Conservation (phyloP, 1,284 basidiomycete genomes). For the Ceratobasidium sp. region DNA sequence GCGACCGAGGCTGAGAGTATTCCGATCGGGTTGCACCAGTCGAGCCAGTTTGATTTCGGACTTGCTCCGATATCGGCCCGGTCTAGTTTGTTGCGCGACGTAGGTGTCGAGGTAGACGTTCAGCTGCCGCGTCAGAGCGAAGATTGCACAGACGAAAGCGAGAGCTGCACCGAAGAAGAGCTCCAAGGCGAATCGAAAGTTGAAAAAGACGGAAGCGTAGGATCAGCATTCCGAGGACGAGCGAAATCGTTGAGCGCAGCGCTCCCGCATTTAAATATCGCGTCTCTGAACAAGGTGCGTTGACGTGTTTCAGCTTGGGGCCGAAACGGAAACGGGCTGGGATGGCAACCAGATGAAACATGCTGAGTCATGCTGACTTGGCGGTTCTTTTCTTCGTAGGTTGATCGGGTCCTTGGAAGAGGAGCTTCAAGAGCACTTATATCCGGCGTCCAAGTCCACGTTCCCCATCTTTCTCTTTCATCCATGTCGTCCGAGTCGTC, state of each 20-base stretch:
- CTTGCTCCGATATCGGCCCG: constrained; percentile 9
- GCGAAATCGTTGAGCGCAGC: constrained; percentile 19
- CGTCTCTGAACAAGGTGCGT: constrained; percentile 39
- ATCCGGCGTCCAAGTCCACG: constrained; percentile 29
- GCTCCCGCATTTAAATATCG: constrained; percentile 15
- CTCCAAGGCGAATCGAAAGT: background rate
- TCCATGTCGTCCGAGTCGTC: constrained; percentile 27
- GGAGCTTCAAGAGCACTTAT: constrained; percentile 27
- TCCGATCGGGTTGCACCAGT: constrained; percentile 30
- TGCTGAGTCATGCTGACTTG: constrained; percentile 23
- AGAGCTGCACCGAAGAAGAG: constrained; percentile 32
- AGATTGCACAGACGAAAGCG: constrained; percentile 13
- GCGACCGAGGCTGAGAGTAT: constrained; percentile 36
- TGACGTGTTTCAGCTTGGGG: background rate
- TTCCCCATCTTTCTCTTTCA: constrained; percentile 22
- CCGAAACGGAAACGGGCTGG: background rate
- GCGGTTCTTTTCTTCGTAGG: constrained; percentile 3
- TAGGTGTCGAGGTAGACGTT: constrained; percentile 26
- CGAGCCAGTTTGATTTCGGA: background rate
- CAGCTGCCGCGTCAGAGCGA: constrained; percentile 9
- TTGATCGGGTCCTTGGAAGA: constrained; percentile 40
- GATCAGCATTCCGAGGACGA: background rate
- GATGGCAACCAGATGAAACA: too few species aligned
- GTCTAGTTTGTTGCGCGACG: constrained; percentile 19
- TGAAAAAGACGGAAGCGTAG: background rate